These are phyloP conservation scores for Trametes villosa DNA, from an alignment of 768 basidiomycete genomes.

Conservation along the genomic window DNA sequence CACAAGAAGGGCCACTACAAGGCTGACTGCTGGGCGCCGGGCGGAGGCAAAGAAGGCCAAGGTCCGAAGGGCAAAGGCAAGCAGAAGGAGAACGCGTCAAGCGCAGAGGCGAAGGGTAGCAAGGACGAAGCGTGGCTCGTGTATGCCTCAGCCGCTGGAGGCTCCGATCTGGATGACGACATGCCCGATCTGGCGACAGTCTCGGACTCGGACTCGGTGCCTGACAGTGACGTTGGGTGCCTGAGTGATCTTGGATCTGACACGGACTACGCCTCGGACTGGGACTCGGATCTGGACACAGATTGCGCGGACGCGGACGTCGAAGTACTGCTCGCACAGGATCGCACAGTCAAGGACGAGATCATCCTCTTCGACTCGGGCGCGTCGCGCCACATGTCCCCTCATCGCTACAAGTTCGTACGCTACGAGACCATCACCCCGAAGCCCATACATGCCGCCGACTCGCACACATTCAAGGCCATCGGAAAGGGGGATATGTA, in stretches of 20 bases:
- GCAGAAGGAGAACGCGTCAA: background rate
- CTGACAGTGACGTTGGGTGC: background rate
- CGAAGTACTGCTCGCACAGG: background rate
- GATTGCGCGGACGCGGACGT: background rate
- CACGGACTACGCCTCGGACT: background rate
- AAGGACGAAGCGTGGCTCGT: background rate
- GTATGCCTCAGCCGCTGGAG: background rate
- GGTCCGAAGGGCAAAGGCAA: background rate
- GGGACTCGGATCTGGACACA: background rate
- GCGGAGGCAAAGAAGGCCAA: background rate
- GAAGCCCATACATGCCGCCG: constrained; percentile 33
- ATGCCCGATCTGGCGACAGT: background rate
- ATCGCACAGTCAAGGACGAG: background rate
- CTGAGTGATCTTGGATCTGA: background rate
- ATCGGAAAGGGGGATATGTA: constrained; percentile 30
- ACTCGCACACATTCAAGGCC: constrained; percentile 31
- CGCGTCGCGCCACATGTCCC: constrained; percentile 39
- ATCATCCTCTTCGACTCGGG: constrained; percentile 38
- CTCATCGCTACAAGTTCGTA: constrained; percentile 33
- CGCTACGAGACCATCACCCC: constrained; percentile 29
- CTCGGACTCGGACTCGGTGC: background rate
- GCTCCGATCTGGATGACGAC: background rate
- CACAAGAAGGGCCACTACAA: background rate
- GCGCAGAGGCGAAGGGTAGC: background rate
- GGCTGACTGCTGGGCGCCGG: background rate